phyloP scores from a whole-genome alignment of 345 rosid genomes.

The Conringia planisiliqua region DNA sequence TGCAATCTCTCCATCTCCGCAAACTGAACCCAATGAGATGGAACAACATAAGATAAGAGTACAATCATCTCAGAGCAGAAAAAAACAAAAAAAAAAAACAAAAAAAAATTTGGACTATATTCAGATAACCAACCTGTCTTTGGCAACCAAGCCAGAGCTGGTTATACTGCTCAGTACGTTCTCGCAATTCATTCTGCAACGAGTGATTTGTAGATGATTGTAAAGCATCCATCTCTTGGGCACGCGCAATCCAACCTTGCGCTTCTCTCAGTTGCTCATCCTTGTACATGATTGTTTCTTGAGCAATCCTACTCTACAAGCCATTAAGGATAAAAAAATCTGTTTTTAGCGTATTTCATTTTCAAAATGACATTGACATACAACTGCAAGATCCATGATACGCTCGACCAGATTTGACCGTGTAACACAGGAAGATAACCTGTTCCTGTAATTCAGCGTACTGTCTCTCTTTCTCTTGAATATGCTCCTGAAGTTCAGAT shows the following conservation, averaged over 20 bases:
- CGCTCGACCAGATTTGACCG: background rate
- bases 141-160: constrained; percentile 95
- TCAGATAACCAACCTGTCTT: constrained; percentile 68
- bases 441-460: constrained; percentile 85
- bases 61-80: background rate
- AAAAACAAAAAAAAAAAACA: no score
- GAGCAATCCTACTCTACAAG: constrained; percentile 85
- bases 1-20: constrained; percentile 89
- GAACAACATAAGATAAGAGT: constrained; percentile 18
- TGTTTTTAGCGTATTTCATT: background rate
- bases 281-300: constrained; percentile 73
- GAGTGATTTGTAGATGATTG: constrained; percentile 71
- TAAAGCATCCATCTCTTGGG: constrained; percentile 84
- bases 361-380: background rate
- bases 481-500: constrained; percentile 81
- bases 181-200: constrained; percentile 76
- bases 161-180: constrained; percentile 79
- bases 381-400: constrained; percentile 6
- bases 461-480: constrained; percentile 91
- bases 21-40: constrained; percentile 50
- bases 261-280: constrained; percentile 86
- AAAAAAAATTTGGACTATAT: constrained; percentile 4
- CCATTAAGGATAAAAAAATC: constrained; percentile 17
- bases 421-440: constrained; percentile 38
- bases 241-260: constrained; percentile 77